Evolutionary conservation across 169 alveolate species (phyloP), one percentile per base, ranked within the genome.

Genomic region (Plasmodium blacklocki): DNA sequence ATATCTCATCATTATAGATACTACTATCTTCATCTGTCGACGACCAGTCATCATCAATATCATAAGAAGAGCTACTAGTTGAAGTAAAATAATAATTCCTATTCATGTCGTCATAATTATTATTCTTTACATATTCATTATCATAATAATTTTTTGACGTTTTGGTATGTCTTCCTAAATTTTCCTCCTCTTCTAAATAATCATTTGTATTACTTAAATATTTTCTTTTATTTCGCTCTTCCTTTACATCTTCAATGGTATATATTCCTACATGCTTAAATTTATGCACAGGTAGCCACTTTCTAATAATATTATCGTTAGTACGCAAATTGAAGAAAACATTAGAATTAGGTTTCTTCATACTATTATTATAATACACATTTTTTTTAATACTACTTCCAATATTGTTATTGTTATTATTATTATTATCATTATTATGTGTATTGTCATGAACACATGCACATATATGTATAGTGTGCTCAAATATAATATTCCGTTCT

Each of bases 221-320:
- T 15, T 15, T 56, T 43, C 15, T 39, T 74, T 3, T 52, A 54
- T 54, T 63, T 52, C 21, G 64, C 0, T 43, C 58, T n/a, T 63
- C 15, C 7, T 14, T 19, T 14, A 60, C 75, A 86, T 86, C 63
- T 52, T 86, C 92, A 54, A 73, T 86, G 2, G 92, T 86, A 19
- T 86, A 86, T 32, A 86, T 86, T 29, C 92, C 92, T 12, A 86
- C 76, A 64, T 86, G 92, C 72, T 86, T 86, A 54, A 71, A 86
- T 66, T 86, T 86, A 60, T 56, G 88, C 8, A 56, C 87, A 21
- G 92, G 92, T 8, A 72, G 19, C 92, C 92, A 86, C 15, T 86
- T 86, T 67, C 92, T 47, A 60, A 86, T 86, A 39, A 86, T 72
- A 86, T 70, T 86, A 47, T 71, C 67, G 26, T 73, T 86, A 2